Evolutionary conservation across 2,329 filamentous ascomycete genomes (phyloP).

Genomic region (Pestalotiopsis sp.): DNA sequence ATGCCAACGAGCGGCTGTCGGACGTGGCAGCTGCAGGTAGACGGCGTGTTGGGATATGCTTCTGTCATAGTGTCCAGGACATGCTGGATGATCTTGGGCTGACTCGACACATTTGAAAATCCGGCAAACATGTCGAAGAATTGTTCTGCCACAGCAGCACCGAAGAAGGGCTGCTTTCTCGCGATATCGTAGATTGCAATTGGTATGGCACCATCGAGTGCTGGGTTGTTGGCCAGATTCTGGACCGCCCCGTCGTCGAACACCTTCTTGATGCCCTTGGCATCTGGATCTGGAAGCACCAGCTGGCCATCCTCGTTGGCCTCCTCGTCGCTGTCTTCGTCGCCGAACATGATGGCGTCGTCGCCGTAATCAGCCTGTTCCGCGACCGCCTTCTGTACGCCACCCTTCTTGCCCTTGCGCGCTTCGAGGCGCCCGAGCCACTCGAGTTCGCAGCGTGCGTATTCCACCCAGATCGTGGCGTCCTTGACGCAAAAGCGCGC

Average conservation of each 20-base stretch:
- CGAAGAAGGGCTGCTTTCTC: constrained; percentile 75
- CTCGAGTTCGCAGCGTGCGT: constrained; percentile 88
- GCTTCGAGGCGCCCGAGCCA: constrained; percentile 83
- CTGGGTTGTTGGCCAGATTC: constrained; percentile 72
- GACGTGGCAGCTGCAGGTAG: constrained; percentile 72
- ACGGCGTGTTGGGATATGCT: constrained; percentile 60
- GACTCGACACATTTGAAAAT: constrained; percentile 69
- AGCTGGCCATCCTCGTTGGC: constrained; percentile 41
- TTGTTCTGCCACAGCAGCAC: constrained; percentile 64
- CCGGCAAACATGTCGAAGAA: constrained; percentile 81
- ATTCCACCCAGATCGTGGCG: constrained; percentile 81
- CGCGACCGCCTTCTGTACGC: constrained; percentile 51
- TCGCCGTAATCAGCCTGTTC: constrained; percentile 55
- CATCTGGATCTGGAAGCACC: constrained; percentile 48
- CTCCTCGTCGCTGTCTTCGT: constrained; percentile 48
- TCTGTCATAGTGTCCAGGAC: constrained; percentile 68
- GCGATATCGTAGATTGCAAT: constrained; percentile 89
- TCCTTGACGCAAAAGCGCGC: constrained; percentile 84
- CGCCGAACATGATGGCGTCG: constrained; percentile 46
- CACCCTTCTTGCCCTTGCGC: constrained; percentile 56
- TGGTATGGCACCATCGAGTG: constrained; percentile 90
- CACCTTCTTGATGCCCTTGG: constrained; percentile 44
- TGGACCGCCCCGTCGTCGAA: constrained; percentile 46
- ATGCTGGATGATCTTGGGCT: constrained; percentile 70
- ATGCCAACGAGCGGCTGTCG: constrained; percentile 71